phyloP scores from a whole-genome alignment of 345 rosid species.

The Populus ilicifolia region DNA sequence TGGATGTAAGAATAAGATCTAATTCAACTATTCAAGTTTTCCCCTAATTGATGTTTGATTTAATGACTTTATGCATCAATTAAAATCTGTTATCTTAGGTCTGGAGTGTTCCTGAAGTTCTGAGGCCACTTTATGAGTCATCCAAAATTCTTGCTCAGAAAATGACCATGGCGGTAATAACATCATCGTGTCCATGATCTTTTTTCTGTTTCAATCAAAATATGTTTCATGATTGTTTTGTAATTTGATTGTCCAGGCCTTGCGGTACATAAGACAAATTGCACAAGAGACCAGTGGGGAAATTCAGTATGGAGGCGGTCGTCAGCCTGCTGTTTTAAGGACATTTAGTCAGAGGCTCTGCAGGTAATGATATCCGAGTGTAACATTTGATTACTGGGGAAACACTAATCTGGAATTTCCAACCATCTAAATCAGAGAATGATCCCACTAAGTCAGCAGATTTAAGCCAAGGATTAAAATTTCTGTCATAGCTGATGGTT shows the following conservation, averaged over 20 bases:
- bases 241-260: conserved; percentile 44
- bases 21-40: not conserved
- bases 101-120: conserved; percentile 91
- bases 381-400: not conserved
- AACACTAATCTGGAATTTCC: not conserved
- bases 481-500: not conserved
- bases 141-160: conserved; percentile 94
- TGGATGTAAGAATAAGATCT: conserved; percentile 56
- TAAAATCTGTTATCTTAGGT: conserved; percentile 39
- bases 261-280: conserved; percentile 79
- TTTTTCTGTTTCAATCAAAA: not conserved
- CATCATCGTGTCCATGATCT: not conserved
- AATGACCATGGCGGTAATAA: conserved; percentile 79
- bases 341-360: conserved; percentile 91
- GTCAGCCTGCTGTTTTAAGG: conserved; percentile 91
- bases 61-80: not conserved
- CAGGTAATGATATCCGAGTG: conserved; percentile 45
- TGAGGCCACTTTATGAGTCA: conserved; percentile 92
- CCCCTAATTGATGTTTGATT: not conserved
- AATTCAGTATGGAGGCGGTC: conserved; percentile 87
- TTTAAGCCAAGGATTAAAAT: not conserved
- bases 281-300: conserved; percentile 94
- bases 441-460: not conserved
- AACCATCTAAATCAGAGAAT: not conserved
- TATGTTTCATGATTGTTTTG: not conserved